Conservation (phyloP, 768 basidiomycete species). For the Mycena latifolia region DNA sequence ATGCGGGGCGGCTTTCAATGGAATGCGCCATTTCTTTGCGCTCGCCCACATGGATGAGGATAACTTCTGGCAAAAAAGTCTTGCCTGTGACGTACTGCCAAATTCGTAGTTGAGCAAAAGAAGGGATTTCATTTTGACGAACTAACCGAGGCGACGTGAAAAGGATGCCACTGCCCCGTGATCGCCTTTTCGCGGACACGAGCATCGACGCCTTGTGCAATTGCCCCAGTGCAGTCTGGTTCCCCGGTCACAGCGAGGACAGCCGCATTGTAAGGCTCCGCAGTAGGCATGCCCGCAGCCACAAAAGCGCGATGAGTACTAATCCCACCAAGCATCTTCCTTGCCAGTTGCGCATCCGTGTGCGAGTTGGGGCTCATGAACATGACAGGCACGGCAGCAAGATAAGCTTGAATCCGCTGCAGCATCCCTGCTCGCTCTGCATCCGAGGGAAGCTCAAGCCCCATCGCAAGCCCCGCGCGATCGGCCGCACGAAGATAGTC, state of each 20-base stretch:
- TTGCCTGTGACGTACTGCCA: conserved; percentile 10
- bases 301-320: conserved; percentile 16
- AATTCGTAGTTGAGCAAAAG: neutral
- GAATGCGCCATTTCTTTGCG: conserved; percentile 32
- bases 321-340: conserved; percentile 21
- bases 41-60: conserved; percentile 25
- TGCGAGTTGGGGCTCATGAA: conserved; percentile 1
- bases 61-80: conserved; percentile 4
- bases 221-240: conserved; percentile 13
- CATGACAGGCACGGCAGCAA: conserved; percentile 1
- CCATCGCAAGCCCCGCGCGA: conserved; percentile 15
- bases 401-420: neutral
- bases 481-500: conserved; percentile 25
- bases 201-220: conserved; percentile 10
- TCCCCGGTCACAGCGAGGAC: conserved; percentile 8
- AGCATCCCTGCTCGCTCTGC: conserved; percentile 15
- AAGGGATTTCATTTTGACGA: neutral
- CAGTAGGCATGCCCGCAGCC: conserved; percentile 1
- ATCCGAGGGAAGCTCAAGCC: conserved; percentile 19
- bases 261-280: conserved; percentile 4
- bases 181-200: conserved; percentile 18
- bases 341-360: conserved; percentile 11
- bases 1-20: conserved; percentile 28
- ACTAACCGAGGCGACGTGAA: conserved; percentile 24
- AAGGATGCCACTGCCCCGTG: conserved; percentile 22